Percentiles rank a stretch among this genome's conserved stretches.
These are phyloP conservation scores for Aureobasidium sp. DNA, from an alignment of 2,329 filamentous ascomycete species.

Conservation along the genomic window DNA sequence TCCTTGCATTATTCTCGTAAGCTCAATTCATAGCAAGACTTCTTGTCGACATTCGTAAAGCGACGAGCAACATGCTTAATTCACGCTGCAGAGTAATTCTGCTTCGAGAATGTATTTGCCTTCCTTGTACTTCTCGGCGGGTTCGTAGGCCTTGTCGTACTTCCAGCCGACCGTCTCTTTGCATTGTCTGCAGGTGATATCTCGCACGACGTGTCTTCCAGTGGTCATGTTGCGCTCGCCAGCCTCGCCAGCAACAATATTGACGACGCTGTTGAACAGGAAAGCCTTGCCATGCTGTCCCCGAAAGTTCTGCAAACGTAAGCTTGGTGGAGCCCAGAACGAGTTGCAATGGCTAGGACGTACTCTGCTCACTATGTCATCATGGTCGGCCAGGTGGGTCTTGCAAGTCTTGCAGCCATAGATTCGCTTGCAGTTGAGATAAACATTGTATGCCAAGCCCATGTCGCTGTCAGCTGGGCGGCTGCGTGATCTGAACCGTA, in stretches of 20 bases:
- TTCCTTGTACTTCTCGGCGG: conserved; percentile 95
- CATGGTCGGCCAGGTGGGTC: conserved; percentile 87
- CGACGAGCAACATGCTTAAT: conserved; percentile 25
- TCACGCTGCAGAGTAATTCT: conserved; percentile 76
- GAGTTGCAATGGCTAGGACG: conserved; percentile 26
- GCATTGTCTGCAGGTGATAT: conserved; percentile 88
- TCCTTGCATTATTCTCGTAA: conserved; percentile 10
- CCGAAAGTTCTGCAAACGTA: conserved; percentile 71
- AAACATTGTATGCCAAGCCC: conserved; percentile 22
- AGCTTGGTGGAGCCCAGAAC: conserved; percentile 6
- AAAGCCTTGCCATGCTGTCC: conserved; percentile 98
- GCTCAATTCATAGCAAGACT: not conserved
- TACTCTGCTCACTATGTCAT: conserved; percentile 92
- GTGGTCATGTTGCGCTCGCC: conserved; percentile 97
- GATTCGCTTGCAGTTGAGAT: conserved; percentile 21
- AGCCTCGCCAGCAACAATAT: conserved; percentile 75
- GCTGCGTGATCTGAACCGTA: conserved; percentile 14
- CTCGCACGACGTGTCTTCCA: conserved; percentile 85
- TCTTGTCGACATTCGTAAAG: conserved; percentile 3
- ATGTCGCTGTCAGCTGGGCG: conserved; percentile 17
- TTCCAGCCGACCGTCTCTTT: conserved; percentile 94
- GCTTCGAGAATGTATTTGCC: conserved; percentile 95
- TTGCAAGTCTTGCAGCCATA: conserved; percentile 69
- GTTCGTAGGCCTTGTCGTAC: conserved; percentile 94
- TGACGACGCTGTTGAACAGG: conserved; percentile 91